Evolutionary conservation across 2,329 filamentous ascomycete species (phyloP).

Genomic region (Verticillium tricorpus): DNA sequence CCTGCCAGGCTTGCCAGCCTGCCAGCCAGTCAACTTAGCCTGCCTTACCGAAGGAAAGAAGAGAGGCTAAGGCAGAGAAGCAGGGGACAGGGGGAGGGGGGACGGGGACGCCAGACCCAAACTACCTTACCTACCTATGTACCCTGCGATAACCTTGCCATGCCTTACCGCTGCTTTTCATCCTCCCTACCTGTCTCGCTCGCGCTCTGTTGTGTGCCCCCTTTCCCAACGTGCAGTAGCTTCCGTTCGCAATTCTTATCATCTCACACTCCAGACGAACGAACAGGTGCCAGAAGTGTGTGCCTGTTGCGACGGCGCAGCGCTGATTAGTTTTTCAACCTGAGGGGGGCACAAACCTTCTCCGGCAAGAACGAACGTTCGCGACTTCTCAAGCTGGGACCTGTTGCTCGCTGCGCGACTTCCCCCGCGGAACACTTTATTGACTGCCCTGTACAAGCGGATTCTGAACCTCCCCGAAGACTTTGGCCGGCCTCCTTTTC

Average conservation of each 20-base stretch:
- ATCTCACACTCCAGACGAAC: too few species aligned
- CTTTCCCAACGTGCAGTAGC: neutral
- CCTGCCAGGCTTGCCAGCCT: neutral
- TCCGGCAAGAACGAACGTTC: neutral
- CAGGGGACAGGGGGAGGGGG: neutral
- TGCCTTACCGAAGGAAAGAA: neutral
- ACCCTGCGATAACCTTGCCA: neutral
- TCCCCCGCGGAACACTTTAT: neutral
- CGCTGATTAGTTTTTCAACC: too few species aligned
- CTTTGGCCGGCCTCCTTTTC: neutral
- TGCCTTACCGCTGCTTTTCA: neutral
- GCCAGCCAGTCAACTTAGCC: neutral
- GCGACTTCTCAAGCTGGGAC: neutral
- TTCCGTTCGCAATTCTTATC: neutral
- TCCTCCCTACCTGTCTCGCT: neutral
- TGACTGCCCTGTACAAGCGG: too few species aligned
- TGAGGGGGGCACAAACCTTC: too few species aligned
- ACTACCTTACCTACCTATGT: neutral
- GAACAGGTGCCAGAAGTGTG: too few species aligned
- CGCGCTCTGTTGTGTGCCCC: neutral
- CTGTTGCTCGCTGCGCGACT: neutral
- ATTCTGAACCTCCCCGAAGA: too few species aligned
- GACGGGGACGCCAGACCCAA: neutral
- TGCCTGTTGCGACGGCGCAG: too few species aligned
- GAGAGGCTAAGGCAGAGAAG: neutral